A percentile compares a stretch with the other conserved stretches of the same genome.
These are phyloP conservation scores for Emericellopsis cladophorae DNA, from an alignment of 2,329 filamentous ascomycete species.

Conservation along the genomic window DNA sequence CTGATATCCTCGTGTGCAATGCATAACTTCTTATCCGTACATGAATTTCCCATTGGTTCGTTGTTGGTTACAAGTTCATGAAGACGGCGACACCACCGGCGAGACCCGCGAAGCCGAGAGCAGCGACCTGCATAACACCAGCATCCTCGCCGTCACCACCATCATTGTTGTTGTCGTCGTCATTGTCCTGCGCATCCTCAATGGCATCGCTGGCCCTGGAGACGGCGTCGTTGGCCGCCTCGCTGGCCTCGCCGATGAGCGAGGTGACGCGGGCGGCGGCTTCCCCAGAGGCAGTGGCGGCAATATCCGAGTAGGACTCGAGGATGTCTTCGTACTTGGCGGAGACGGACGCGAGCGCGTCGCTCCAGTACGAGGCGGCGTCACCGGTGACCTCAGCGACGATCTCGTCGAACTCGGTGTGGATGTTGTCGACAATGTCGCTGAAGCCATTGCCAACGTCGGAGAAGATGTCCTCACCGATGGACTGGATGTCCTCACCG, in stretches of 20 bases:
- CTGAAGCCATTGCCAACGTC: constrained; percentile 6
- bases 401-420: constrained; percentile 4
- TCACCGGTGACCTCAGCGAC: constrained; percentile 3
- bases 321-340: constrained; percentile 1
- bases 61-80: constrained; percentile 25
- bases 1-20: too few species aligned
- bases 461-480: constrained; percentile 1
- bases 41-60: too few species aligned
- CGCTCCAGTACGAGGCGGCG: constrained; percentile 3
- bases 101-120: constrained; percentile 30
- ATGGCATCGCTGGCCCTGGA: constrained; percentile 3
- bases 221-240: constrained; percentile 2
- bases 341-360: constrained; percentile 3
- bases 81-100: constrained; percentile 32
- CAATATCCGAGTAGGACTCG: constrained; percentile 3
- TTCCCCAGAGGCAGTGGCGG: constrained; percentile 5
- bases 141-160: constrained; percentile 12
- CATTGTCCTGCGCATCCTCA: constrained; percentile 5
- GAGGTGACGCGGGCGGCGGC: constrained; percentile 4
- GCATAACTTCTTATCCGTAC: too few species aligned
- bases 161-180: constrained; percentile 6
- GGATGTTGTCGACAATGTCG: constrained; percentile 4
- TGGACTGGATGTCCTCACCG: background rate
- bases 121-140: constrained; percentile 24
- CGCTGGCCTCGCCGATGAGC: constrained; percentile 6